These are phyloP conservation scores for Hypoxylon perforatum DNA, from an alignment of 495 filamentous ascomycete species.

Conservation along the genomic window DNA sequence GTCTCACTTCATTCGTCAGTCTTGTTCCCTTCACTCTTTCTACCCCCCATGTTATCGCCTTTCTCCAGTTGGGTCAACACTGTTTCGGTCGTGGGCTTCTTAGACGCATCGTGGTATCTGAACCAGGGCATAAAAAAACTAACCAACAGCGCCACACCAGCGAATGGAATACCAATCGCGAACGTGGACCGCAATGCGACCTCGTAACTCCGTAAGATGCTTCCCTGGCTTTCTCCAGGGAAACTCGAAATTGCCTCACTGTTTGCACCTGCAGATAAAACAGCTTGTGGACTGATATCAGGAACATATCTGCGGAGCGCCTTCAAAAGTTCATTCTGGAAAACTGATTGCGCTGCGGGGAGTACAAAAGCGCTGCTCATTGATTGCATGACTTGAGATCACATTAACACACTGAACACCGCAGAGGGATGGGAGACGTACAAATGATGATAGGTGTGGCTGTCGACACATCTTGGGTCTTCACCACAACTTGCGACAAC, in stretches of 20 bases:
- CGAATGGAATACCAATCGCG: constrained; percentile 9
- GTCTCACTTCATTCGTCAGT: neutral
- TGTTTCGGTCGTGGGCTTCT: neutral
- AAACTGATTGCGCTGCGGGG: constrained; percentile 11
- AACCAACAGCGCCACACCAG: constrained; percentile 11
- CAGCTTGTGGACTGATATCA: constrained; percentile 8
- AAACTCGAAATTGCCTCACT: constrained; percentile 11
- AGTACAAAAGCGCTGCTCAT: constrained; percentile 16
- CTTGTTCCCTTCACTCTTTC: constrained; percentile 1
- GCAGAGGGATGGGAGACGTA: constrained; percentile 3
- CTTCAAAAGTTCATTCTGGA: constrained; percentile 9
- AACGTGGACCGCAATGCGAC: constrained; percentile 2
- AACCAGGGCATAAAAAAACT: constrained; percentile 20
- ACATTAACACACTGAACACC: neutral
- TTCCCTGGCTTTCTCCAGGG: constrained; percentile 4
- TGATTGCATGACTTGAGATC: constrained; percentile 7
- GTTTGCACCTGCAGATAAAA: constrained; percentile 17
- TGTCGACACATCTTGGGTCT: constrained; percentile 14
- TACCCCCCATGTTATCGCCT: neutral
- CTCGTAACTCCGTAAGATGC: constrained; percentile 3
- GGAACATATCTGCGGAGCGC: constrained; percentile 10
- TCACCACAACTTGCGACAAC: constrained; percentile 15
- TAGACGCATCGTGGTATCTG: constrained; percentile 5
- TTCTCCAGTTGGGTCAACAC: neutral
- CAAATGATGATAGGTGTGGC: constrained; percentile 19